Conservation (phyloP, 352 stramenopile genomes). For the Phytophthora pistaciae region DNA sequence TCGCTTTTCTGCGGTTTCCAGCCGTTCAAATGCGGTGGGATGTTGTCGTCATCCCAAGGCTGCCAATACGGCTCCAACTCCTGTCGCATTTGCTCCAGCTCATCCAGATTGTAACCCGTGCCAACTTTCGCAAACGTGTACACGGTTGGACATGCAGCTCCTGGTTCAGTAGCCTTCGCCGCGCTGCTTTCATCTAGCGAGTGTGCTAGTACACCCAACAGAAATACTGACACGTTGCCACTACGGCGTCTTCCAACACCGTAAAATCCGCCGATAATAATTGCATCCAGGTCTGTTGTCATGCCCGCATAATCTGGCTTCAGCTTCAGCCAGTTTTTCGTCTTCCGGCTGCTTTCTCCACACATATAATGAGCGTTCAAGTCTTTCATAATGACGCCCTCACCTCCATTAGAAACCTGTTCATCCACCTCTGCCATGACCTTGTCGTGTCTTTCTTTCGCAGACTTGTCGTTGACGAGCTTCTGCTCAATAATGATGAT, state of each 20-base stretch:
- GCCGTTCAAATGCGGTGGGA: slow-evolving; percentile 77
- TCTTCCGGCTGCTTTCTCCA: slow-evolving; percentile 78
- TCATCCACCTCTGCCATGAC: slow-evolving; percentile 87
- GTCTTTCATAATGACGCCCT: slow-evolving; percentile 89
- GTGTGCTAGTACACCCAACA: slow-evolving; percentile 72
- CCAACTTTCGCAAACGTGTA: slow-evolving; percentile 88
- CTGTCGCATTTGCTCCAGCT: slow-evolving; percentile 75
- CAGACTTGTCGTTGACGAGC: slow-evolving; percentile 74
- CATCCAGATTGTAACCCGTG: slow-evolving; percentile 86
- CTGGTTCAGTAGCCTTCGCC: slow-evolving; percentile 56
- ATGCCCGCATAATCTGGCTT: slow-evolving; percentile 91
- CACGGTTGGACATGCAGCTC: slow-evolving; percentile 57
- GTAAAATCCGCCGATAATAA: slow-evolving; percentile 88
- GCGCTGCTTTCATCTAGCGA: slow-evolving; percentile 65
- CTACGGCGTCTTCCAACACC: slow-evolving; percentile 77
- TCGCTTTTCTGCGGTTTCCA: slow-evolving; percentile 85
- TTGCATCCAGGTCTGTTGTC: slow-evolving; percentile 80
- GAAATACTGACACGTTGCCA: slow-evolving; percentile 85
- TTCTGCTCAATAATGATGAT: slow-evolving; percentile 86
- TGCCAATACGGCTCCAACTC: slow-evolving; percentile 86
- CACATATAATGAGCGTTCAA: slow-evolving; percentile 91
- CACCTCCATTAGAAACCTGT: slow-evolving; percentile 76
- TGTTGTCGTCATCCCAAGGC: slow-evolving; percentile 72
- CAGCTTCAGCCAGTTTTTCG: slow-evolving; percentile 89
- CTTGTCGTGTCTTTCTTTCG: slow-evolving; percentile 78